Conservation (phyloP, 2,329 filamentous ascomycete species). For the Fusarium sp. region DNA sequence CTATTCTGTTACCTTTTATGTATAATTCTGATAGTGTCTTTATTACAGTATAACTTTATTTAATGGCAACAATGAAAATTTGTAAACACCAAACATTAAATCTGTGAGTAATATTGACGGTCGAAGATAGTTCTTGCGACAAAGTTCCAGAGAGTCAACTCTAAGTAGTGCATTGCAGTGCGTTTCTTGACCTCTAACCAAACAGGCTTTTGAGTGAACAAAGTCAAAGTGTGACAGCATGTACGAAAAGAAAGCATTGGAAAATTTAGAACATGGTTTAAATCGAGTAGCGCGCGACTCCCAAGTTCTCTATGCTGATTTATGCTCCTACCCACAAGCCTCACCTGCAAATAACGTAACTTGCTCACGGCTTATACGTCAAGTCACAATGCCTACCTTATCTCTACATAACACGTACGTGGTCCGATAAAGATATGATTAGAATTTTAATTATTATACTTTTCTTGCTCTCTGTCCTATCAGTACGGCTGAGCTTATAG, state of each 20-base stretch:
- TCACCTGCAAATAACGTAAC: not conserved
- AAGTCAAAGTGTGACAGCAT: not conserved
- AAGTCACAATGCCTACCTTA: too few relatives aligned
- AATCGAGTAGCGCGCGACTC: too few relatives aligned
- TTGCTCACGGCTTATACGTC: not conserved
- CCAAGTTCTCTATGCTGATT: not conserved
- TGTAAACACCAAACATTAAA: rapidly evolving
- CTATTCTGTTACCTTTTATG: rapidly evolving
- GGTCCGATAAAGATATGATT: not conserved
- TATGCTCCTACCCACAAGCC: rapidly evolving
- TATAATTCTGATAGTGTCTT: rapidly evolving
- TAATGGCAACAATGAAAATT: rapidly evolving
- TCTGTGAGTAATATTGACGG: too few relatives aligned
- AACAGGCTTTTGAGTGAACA: not conserved
- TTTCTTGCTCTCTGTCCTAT: too few relatives aligned
- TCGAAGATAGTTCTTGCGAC: rapidly evolving
- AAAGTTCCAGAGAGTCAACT: not conserved
- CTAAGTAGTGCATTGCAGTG: not conserved
- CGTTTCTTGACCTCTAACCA: not conserved
- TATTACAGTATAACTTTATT: rapidly evolving
- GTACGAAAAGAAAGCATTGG: rapidly evolving
- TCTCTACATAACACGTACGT: not conserved
- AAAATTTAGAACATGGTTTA: rapidly evolving
- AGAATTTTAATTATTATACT: rapidly evolving
- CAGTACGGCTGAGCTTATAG: too few relatives aligned